phyloP scores from a whole-genome alignment of 2,329 filamentous ascomycete species.

The Exophiala lecanii-corni region DNA sequence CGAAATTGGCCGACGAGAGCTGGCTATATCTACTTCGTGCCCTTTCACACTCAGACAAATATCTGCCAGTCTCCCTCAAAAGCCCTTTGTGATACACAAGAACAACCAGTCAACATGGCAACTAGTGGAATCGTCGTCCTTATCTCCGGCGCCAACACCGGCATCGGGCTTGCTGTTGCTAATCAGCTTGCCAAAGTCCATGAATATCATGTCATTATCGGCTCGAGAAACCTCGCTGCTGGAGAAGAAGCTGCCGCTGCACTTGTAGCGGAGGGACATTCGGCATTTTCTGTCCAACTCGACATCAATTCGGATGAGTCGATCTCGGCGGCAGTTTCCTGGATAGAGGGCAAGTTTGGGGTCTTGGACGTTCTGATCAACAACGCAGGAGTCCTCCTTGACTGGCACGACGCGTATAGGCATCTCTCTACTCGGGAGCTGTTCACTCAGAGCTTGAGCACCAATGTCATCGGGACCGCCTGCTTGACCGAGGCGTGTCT shows the following conservation, averaged over 20 bases:
- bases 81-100: too few relatives aligned
- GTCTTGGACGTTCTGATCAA: conserved; percentile 23
- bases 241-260: conserved; percentile 27
- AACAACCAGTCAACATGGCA: background rate
- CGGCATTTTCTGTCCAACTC: conserved; percentile 23
- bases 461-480: conserved; percentile 42
- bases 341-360: conserved; percentile 9
- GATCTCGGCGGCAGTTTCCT: conserved; percentile 11
- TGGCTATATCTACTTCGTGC: too few relatives aligned
- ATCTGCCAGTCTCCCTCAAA: too few relatives aligned
- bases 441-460: conserved; percentile 36
- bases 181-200: conserved; percentile 6
- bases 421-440: conserved; percentile 33
- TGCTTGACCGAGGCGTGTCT: conserved; percentile 38
- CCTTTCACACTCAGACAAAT: too few relatives aligned
- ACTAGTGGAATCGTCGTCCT: conserved; percentile 1
- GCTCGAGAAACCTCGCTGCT: conserved; percentile 29
- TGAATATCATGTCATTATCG: conserved; percentile 34
- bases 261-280: conserved; percentile 25
- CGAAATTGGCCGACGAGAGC: background rate
- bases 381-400: conserved; percentile 55
- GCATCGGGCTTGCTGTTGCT: conserved; percentile 11
- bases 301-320: conserved; percentile 13
- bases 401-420: conserved; percentile 42
- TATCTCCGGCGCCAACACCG: conserved; percentile 8